phyloP scores from a whole-genome alignment of 2,329 filamentous ascomycete genomes.

The Alternaria incomplexa region DNA sequence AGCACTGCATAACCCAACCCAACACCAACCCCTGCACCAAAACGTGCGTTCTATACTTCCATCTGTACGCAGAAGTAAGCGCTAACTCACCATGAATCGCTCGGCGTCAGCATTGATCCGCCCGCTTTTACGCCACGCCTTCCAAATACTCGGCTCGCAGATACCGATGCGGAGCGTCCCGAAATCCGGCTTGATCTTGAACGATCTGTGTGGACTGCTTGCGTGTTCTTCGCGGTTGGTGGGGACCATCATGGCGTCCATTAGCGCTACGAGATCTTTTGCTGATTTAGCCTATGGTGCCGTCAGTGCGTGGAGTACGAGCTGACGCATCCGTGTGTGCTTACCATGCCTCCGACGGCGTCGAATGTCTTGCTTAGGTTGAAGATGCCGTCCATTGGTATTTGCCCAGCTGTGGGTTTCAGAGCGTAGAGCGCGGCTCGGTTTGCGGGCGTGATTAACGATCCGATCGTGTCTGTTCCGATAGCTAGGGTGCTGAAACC shows the following conservation, averaged over 20 bases:
- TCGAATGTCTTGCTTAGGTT: constrained; percentile 44
- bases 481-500: constrained; percentile 51
- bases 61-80: neutral
- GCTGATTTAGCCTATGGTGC: constrained; percentile 40
- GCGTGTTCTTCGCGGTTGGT: constrained; percentile 34
- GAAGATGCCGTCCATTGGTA: constrained; percentile 47
- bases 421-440: constrained; percentile 49
- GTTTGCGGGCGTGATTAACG: constrained; percentile 49
- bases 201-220: constrained; percentile 28
- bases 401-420: constrained; percentile 45
- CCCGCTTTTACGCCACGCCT: constrained; percentile 42
- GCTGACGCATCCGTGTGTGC: neutral
- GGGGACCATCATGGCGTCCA: constrained; percentile 41
- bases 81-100: constrained; percentile 43
- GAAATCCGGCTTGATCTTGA: constrained; percentile 43
- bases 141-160: constrained; percentile 46
- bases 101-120: constrained; percentile 46
- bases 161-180: constrained; percentile 42
- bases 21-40: constrained; percentile 1
- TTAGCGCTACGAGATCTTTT: constrained; percentile 43
- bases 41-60: neutral
- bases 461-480: constrained; percentile 51
- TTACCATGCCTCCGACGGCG: constrained; percentile 41
- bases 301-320: constrained; percentile 1
- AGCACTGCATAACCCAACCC: constrained; percentile 7